Conservation (phyloP, 257 asterid species). For the Anisodus acutangulus region DNA sequence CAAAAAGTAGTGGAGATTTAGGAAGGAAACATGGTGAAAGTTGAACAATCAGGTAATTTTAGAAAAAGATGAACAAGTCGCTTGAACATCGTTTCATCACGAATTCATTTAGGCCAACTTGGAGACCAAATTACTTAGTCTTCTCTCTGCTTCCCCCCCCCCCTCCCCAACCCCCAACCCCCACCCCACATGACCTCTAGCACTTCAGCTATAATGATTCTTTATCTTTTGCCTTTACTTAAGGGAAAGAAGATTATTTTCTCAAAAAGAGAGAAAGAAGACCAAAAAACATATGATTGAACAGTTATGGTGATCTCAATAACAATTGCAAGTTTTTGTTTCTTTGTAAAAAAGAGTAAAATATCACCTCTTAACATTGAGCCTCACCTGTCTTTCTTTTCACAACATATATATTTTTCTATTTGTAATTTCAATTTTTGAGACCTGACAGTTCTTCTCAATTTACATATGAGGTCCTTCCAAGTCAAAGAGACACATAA, state of each 20-base stretch:
- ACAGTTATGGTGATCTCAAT: neutral
- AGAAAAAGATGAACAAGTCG: neutral
- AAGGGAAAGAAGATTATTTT: neutral
- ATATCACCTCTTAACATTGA: neutral
- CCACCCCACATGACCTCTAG: neutral
- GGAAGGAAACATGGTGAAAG: neutral
- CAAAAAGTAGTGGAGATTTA: slow-evolving; percentile 1
- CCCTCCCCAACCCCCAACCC: too few species aligned
- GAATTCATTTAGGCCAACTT: neutral
- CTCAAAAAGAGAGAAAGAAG: neutral
- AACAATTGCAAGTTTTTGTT: neutral
- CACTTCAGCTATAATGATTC: neutral
- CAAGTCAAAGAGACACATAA: neutral
- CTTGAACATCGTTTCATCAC: neutral
- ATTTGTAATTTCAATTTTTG: neutral
- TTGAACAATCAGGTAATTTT: slow-evolving; percentile 18
- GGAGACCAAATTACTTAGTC: neutral
- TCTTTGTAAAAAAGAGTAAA: neutral
- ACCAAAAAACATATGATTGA: neutral
- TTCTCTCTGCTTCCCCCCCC: neutral
- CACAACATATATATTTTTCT: neutral
- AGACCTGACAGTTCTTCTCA: neutral
- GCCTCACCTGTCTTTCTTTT: neutral
- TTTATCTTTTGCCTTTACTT: neutral
- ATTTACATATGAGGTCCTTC: neutral